Percentiles rank a stretch among this genome's conserved stretches.
Conservation (phyloP, 2,329 filamentous ascomycete species). For the Acephala macrosclerotiorum region DNA sequence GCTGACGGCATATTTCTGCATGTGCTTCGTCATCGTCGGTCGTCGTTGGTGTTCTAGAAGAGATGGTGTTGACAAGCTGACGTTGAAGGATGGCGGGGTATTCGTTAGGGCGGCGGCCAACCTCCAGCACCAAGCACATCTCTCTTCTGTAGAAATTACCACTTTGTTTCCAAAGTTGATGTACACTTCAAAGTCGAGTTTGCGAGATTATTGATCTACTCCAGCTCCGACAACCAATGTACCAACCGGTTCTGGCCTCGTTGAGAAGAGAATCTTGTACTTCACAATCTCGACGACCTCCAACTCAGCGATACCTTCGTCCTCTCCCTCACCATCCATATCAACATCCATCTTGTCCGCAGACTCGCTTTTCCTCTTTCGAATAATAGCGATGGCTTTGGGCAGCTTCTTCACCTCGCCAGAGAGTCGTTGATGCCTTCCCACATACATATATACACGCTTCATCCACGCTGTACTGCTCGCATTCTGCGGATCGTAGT, state of each 20-base stretch:
- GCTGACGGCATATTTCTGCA: constrained; percentile 22
- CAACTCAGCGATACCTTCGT: constrained; percentile 58
- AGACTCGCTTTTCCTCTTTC: constrained; percentile 52
- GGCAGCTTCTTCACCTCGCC: constrained; percentile 90
- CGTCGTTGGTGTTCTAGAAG: not conserved
- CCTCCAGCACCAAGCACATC: not conserved
- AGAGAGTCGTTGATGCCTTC: constrained; percentile 84
- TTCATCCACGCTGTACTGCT: constrained; percentile 84
- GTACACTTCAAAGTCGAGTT: not conserved
- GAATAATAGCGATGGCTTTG: constrained; percentile 80
- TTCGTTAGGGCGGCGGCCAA: constrained; percentile 2
- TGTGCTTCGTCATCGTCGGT: not conserved
- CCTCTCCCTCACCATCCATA: constrained; percentile 38
- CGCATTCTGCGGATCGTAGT: constrained; percentile 65
- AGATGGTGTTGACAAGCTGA: constrained; percentile 4
- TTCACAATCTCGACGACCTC: constrained; percentile 89
- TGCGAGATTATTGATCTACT: constrained; percentile 13
- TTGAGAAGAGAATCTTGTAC: constrained; percentile 86
- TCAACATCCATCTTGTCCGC: constrained; percentile 13
- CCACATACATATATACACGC: constrained; percentile 85
- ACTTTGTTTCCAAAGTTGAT: not conserved
- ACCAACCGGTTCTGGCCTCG: constrained; percentile 84
- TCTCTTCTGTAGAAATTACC: not conserved
- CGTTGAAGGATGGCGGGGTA: constrained; percentile 3
- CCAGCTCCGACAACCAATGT: constrained; percentile 25